phyloP scores from a whole-genome alignment of 805 yeast genomes.

The Schwanniomyces yamadae region DNA sequence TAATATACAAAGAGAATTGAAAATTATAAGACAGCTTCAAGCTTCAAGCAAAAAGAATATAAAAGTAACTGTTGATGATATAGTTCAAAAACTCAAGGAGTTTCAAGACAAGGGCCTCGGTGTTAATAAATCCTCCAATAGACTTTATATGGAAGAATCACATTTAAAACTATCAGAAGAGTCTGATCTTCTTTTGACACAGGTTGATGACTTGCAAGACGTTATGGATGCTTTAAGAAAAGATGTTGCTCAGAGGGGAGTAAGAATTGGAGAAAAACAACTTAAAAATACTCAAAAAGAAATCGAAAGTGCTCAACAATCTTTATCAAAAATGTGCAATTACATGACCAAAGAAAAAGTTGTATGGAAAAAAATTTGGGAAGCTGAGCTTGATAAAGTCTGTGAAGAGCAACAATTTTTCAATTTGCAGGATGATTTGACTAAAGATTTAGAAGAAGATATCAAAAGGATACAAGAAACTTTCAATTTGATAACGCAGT shows the following conservation, averaged over 20 bases:
- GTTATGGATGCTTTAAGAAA: conserved; percentile 82
- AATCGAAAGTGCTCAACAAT: conserved; percentile 53
- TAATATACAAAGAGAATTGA: conserved; percentile 57
- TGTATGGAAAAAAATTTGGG: conserved; percentile 91
- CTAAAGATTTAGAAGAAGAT: conserved; percentile 78
- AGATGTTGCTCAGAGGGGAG: conserved; percentile 91
- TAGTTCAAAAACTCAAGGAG: conserved; percentile 47
- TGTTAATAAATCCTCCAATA: conserved; percentile 33
- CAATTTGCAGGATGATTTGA: conserved; percentile 83
- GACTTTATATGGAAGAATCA: conserved; percentile 73
- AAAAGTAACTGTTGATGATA: conserved; percentile 40
- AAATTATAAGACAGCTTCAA: conserved; percentile 58
- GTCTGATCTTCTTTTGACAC: conserved; percentile 69
- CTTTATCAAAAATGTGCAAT: conserved; percentile 52
- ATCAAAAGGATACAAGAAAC: conserved; percentile 79
- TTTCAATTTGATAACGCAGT: conserved; percentile 73
- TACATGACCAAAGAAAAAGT: conserved; percentile 73
- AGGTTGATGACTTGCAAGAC: conserved; percentile 90
- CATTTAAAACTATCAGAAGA: conserved; percentile 71
- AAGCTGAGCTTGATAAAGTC: conserved; percentile 80
- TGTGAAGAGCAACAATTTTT: conserved; percentile 94
- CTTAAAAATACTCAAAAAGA: conserved; percentile 65
- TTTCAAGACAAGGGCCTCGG: conserved; percentile 50
- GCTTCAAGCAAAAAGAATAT: conserved; percentile 41
- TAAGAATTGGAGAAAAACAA: conserved; percentile 74